Evolutionary conservation across 257 asterid species (phyloP), one percentile per base, ranked within the genome.

Genomic region (Knoxia roxburghii): DNA sequence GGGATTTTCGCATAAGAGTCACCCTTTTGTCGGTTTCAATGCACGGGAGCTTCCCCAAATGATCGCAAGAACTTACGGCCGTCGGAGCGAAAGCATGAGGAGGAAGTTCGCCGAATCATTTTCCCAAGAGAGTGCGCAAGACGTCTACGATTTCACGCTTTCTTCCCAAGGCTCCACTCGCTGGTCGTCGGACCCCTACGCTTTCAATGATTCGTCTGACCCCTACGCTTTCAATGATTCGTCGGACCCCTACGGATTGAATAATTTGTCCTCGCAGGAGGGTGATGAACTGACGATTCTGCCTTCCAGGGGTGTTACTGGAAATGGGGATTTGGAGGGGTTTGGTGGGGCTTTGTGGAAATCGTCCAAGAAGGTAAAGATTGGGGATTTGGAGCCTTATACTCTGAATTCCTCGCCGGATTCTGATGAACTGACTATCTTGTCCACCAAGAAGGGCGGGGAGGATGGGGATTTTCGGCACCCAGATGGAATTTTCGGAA

Each of bases 61-160:
- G 89, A 77, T 86, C 13, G 83, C 73, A 37, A 79, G 91, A 51
- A 83, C 82, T 11, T 78, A 83, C 77, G 89, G 91, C 52, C 81
- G 91, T n/a, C 88, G 89, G 68, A 68, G 76, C 24, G 75, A 88
- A 56, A 82, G 79, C 70, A 69, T 83, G 72, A 65, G 83, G 53
- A 78, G 85, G 64, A 75, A 75, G 40, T 78, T 73, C 24, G 71
- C 84, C 68, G 95, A 77, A 35, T 79, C 76, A 17, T 46, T 54
- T 33, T 72, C 90, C 15, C 86, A 84, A 75, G 88, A 85, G 69
- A 72, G 81, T 72, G 72, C 87, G 20, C 82, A 74, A 48, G 95
- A 88, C 70, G 82, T 84, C 39, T 86, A 76, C 74, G 78, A 79
- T 74, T 83, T 89, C 55, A 65, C 78, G n/a, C 77, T 75, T 68